phyloP scores from a whole-genome alignment of 2,329 filamentous ascomycete genomes.

The Fusarium xylarioides region DNA sequence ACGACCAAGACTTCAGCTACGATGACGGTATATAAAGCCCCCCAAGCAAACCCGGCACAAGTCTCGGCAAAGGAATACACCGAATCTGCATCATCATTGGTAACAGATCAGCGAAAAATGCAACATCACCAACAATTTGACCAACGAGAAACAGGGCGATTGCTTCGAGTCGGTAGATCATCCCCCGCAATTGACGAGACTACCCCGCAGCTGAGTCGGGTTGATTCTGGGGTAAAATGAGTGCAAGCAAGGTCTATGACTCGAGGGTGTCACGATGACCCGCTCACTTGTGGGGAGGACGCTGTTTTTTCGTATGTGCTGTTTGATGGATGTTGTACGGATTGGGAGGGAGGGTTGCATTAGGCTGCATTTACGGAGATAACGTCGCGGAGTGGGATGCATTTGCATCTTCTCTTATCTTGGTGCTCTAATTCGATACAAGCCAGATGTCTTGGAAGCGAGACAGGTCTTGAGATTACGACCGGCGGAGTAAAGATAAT shows the following conservation, averaged over 20 bases:
- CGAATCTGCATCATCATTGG: not conserved
- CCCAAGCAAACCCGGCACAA: not conserved
- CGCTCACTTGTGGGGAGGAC: not conserved
- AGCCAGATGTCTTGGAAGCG: not conserved
- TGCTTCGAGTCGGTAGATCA: not conserved
- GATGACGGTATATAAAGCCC: not conserved
- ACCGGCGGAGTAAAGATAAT: too few relatives aligned
- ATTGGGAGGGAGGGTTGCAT: not conserved
- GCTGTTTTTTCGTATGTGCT: not conserved
- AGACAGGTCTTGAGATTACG: not conserved
- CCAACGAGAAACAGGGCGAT: not conserved
- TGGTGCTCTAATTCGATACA: rapidly evolving
- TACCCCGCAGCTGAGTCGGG: not conserved
- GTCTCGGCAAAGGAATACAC: not conserved
- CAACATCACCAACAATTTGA: not conserved
- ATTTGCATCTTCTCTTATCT: not conserved
- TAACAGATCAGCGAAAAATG: not conserved
- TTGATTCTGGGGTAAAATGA: not conserved
- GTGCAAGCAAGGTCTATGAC: not conserved
- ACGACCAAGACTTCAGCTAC: not conserved
- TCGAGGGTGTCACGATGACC: not conserved
- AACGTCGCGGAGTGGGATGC: not conserved
- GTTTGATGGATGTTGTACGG: not conserved
- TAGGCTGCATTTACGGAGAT: not conserved
- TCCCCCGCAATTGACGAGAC: not conserved